These are phyloP conservation scores for Penicillium sclerotigenum DNA, from an alignment of 2,329 filamentous ascomycete species.

Conservation along the genomic window DNA sequence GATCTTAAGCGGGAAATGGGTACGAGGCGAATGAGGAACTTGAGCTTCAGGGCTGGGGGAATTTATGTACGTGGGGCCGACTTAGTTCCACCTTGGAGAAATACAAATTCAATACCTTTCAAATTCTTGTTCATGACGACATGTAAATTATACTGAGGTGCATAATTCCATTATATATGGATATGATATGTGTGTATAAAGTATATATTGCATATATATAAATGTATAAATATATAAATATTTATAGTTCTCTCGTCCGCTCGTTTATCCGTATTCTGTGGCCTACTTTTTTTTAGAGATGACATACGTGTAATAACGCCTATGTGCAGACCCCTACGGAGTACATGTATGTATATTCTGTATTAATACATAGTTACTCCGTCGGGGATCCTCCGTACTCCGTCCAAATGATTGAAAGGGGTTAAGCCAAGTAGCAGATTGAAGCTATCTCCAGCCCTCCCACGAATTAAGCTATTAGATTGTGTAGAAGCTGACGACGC, in stretches of 20 bases:
- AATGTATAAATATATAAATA: too few species aligned
- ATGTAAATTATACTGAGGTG: not conserved
- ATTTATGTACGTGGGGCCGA: not conserved
- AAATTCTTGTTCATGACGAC: not conserved
- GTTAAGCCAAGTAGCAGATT: not conserved
- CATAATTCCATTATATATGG: too few species aligned
- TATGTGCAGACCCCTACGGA: not conserved
- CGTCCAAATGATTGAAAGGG: not conserved
- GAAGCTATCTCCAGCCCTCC: not conserved
- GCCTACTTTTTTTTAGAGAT: too few species aligned
- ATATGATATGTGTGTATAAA: too few species aligned
- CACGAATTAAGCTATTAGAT: not conserved
- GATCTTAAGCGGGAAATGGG: conserved; percentile 1
- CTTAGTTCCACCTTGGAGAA: not conserved
- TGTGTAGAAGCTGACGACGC: conserved; percentile 6
- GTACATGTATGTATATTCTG: not conserved
- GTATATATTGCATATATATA: too few species aligned
- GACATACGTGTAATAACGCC: too few species aligned
- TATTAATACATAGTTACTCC: not conserved
- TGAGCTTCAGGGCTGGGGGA: too few species aligned
- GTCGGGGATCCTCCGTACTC: not conserved
- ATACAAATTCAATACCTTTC: not conserved
- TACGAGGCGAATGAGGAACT: not conserved
- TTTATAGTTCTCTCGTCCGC: too few species aligned
- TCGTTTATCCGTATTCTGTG: not conserved